phyloP scores from a whole-genome alignment of 75 land plant species.

The Isoetes taiwanensis region DNA sequence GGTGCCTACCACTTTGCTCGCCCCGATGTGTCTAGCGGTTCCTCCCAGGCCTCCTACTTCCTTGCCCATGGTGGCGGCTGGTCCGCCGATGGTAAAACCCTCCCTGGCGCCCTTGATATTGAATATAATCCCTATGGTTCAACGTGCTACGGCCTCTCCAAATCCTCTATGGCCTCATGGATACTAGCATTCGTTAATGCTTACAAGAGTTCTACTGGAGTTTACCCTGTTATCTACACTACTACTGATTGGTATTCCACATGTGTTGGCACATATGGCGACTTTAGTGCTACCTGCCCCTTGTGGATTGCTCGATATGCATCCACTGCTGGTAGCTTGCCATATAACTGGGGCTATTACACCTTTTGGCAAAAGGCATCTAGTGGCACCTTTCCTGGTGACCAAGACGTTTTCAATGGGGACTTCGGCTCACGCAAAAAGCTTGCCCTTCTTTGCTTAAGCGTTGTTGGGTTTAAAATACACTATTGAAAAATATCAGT shows the following conservation, averaged over 20 bases:
- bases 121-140: background rate
- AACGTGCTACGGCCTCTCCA: background rate
- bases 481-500: too few species aligned
- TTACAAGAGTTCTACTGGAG: background rate
- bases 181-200: background rate
- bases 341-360: background rate
- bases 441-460: too few species aligned
- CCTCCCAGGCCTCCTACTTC: background rate
- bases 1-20: background rate
- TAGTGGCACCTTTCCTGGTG: background rate
- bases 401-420: background rate
- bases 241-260: background rate
- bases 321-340: background rate
- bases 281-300: background rate
- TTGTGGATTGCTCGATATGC: background rate
- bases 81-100: background rate
- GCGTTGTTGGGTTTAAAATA: too few species aligned
- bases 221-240: background rate
- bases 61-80: background rate
- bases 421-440: too few species aligned
- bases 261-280: background rate
- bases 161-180: background rate
- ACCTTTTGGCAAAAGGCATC: background rate
- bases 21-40: background rate
- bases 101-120: background rate